These are phyloP conservation scores for Mikania micrantha DNA, from an alignment of 129 eudicot genomes.

Conservation along the genomic window DNA sequence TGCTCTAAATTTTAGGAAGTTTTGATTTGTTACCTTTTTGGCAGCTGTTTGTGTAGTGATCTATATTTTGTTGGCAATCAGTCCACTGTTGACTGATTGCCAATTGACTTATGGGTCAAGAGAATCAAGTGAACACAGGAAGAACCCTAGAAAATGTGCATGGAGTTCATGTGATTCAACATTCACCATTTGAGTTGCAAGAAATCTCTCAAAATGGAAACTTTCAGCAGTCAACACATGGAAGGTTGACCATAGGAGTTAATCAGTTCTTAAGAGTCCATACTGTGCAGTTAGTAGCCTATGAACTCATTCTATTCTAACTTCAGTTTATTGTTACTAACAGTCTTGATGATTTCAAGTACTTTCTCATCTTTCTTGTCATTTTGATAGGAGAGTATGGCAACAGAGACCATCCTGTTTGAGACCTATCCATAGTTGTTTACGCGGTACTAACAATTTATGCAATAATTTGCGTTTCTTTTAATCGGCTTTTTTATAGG, in stretches of 20 bases:
- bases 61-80: constrained; percentile 59
- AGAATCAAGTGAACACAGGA: constrained; percentile 38
- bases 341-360: not conserved
- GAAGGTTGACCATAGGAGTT: constrained; percentile 37
- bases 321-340: not conserved
- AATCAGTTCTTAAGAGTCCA: constrained; percentile 42
- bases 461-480: not conserved
- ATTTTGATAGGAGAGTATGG: constrained; percentile 53
- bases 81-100: constrained; percentile 54
- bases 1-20: not conserved
- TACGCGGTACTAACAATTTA: constrained; percentile 41
- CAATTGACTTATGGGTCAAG: constrained; percentile 61
- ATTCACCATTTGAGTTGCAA: constrained; percentile 68
- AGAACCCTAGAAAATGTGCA: constrained; percentile 59
- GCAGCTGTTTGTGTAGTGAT: constrained; percentile 7
- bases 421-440: constrained; percentile 64
- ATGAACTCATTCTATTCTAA: not conserved
- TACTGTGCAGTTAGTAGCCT: constrained; percentile 55
- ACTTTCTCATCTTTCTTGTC: not conserved
- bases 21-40: not conserved
- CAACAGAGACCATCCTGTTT: constrained; percentile 70
- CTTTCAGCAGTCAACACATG: constrained; percentile 31
- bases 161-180: constrained; percentile 79
- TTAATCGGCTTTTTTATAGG: not conserved
- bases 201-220: constrained; percentile 55